These are phyloP conservation scores for Fusarium austroafricanum DNA, from an alignment of 2,329 filamentous ascomycete genomes.

Conservation along the genomic window DNA sequence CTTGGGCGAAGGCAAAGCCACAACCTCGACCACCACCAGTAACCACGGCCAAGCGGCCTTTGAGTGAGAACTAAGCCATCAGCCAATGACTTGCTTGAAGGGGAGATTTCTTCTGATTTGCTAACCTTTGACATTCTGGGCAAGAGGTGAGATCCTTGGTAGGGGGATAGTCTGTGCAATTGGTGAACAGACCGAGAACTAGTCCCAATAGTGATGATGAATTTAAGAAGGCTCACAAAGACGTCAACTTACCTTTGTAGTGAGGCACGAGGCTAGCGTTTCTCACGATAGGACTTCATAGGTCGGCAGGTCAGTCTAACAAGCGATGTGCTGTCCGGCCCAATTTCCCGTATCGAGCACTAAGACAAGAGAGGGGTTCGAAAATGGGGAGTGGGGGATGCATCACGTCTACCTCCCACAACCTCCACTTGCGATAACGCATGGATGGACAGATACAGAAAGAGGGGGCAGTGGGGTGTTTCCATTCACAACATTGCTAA, in stretches of 20 bases:
- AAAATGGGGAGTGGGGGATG: slow-evolving; percentile 2
- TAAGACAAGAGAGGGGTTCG: not conserved
- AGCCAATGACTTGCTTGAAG: not conserved
- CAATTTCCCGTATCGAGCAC: not conserved
- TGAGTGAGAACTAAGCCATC: slow-evolving; percentile 56
- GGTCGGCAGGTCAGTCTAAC: not conserved
- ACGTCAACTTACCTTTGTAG: not conserved
- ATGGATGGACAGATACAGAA: not conserved
- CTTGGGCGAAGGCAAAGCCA: slow-evolving; percentile 68
- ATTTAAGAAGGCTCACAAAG: not conserved
- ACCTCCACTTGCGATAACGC: slow-evolving; percentile 4
- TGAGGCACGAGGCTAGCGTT: not conserved
- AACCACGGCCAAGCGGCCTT: slow-evolving; percentile 57
- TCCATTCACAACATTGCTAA: not conserved
- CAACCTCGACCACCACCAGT: slow-evolving; percentile 70
- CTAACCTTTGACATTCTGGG: slow-evolving; percentile 3
- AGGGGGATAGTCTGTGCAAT: too few relatives aligned
- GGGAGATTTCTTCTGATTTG: not conserved
- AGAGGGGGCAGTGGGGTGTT: not conserved
- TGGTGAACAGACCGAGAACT: not conserved
- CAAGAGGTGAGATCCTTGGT: not conserved
- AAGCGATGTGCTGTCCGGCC: not conserved
- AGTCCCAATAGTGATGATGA: not conserved
- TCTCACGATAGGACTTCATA: not conserved
- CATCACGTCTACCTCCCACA: not conserved